phyloP scores from a whole-genome alignment of 1,284 basidiomycete species.

The Peniophora sp. region DNA sequence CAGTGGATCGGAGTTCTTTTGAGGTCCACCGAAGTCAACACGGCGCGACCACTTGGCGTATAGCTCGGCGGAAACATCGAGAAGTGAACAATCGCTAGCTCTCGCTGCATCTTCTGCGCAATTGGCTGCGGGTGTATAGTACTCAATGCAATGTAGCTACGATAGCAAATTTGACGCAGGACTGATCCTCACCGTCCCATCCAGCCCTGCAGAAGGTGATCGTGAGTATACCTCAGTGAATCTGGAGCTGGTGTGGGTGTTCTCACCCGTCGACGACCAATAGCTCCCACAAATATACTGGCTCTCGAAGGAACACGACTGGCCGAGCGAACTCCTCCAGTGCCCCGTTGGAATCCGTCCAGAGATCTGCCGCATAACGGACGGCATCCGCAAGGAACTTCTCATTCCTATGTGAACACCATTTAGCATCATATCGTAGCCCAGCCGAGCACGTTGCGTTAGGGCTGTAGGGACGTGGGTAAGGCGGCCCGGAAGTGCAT shows the following conservation, averaged over 20 bases:
- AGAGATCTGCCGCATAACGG: slow-evolving; percentile 80
- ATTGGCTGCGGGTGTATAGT: not conserved
- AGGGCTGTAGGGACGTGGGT: not conserved
- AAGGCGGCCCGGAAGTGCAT: not conserved
- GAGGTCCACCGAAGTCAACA: not conserved
- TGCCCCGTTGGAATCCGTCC: slow-evolving; percentile 89
- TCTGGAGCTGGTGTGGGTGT: slow-evolving; percentile 9
- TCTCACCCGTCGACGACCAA: slow-evolving; percentile 71
- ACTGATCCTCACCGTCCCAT: slow-evolving; percentile 43
- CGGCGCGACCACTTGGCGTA: not conserved
- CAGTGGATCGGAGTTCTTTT: too few relatives aligned
- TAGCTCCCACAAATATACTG: slow-evolving; percentile 90
- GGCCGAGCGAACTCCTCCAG: slow-evolving; percentile 95
- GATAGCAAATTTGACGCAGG: slow-evolving; percentile 1
- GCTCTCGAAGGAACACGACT: slow-evolving; percentile 82
- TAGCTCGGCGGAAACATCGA: not conserved
- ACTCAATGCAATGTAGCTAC: not conserved
- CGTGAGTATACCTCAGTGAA: slow-evolving; percentile 3
- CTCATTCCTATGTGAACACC: slow-evolving; percentile 53
- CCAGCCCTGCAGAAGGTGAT: slow-evolving; percentile 40
- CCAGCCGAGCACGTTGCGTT: too few relatives aligned
- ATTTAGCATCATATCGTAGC: too few relatives aligned
- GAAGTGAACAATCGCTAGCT: not conserved
- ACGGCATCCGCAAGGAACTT: slow-evolving; percentile 67
- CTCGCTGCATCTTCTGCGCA: not conserved